Evolutionary conservation across 1,139 yeast species (phyloP).

Genomic region (Kurtzmaniella quercitrusa): DNA sequence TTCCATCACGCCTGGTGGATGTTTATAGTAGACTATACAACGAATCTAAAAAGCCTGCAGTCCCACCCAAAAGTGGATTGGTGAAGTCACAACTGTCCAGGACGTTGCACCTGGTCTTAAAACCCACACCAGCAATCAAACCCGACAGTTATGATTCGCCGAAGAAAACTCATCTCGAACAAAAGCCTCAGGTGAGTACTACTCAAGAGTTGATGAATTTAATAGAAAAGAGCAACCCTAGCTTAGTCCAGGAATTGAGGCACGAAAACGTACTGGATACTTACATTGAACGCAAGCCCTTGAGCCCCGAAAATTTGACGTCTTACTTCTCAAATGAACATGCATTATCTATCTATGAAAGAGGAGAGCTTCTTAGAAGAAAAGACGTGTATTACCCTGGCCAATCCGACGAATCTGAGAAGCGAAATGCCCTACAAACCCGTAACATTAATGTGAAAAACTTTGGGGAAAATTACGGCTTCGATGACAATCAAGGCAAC

Average conservation of each 20-base stretch:
- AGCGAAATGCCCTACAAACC: slow-evolving; percentile 8
- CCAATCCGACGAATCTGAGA: slow-evolving; percentile 4
- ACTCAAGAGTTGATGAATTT: slow-evolving; percentile 17
- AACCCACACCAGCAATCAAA: background rate
- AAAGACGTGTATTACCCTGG: slow-evolving; percentile 33
- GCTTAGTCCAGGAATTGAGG: background rate
- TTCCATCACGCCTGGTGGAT: slow-evolving; percentile 4
- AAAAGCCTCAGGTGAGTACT: slow-evolving; percentile 12
- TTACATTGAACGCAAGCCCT: background rate
- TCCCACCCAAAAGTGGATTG: slow-evolving; percentile 2
- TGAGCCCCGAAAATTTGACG: slow-evolving; percentile 7
- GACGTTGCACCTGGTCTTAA: background rate
- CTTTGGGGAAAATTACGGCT: slow-evolving; percentile 55
- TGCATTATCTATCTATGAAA: slow-evolving; percentile 43
- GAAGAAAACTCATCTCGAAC: background rate
- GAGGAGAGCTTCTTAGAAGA: slow-evolving; percentile 46
- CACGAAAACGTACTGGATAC: background rate
- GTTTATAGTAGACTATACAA: slow-evolving; percentile 9
- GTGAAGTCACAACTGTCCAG: slow-evolving; percentile 4
- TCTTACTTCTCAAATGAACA: background rate
- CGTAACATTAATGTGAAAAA: slow-evolving; percentile 41
- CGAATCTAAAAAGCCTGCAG: slow-evolving; percentile 4
- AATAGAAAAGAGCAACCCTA: slow-evolving; percentile 20
- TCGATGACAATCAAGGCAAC: slow-evolving; percentile 68
- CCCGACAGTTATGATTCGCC: background rate